phyloP scores from a whole-genome alignment of 768 basidiomycete species.

The Amanita jacksonii region DNA sequence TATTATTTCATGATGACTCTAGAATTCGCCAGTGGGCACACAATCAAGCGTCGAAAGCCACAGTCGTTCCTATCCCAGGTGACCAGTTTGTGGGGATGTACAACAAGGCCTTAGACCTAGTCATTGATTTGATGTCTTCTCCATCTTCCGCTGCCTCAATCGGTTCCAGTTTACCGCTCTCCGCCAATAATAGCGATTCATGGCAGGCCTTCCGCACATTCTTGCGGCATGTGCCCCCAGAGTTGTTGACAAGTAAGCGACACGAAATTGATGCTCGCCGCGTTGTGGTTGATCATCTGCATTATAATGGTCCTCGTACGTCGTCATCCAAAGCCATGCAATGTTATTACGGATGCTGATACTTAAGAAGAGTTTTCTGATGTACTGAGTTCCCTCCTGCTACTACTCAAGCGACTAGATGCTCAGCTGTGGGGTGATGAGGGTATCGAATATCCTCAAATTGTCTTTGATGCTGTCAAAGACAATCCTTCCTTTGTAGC shows the following conservation, averaged over 20 bases:
- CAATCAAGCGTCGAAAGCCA: slow-evolving; percentile 30
- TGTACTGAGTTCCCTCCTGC: slow-evolving; percentile 47
- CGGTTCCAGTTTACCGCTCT: slow-evolving; percentile 17
- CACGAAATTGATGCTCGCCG: slow-evolving; percentile 37
- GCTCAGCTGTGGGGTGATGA: slow-evolving; percentile 60
- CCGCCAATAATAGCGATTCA: slow-evolving; percentile 31
- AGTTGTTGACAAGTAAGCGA: slow-evolving; percentile 23
- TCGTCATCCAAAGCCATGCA: slow-evolving; percentile 11
- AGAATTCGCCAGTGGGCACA: slow-evolving; percentile 54
- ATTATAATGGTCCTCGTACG: slow-evolving; percentile 50
- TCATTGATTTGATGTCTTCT: slow-evolving; percentile 24
- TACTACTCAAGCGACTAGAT: slow-evolving; percentile 50
- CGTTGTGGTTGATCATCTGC: slow-evolving; percentile 50
- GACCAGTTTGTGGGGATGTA: slow-evolving; percentile 42
- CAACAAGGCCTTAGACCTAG: slow-evolving; percentile 30
- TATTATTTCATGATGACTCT: slow-evolving; percentile 41
- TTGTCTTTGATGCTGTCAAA: slow-evolving; percentile 76
- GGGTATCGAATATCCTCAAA: slow-evolving; percentile 61
- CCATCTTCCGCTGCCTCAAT: background rate
- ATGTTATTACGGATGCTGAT: slow-evolving; percentile 1
- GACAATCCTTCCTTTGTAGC: slow-evolving; percentile 55
- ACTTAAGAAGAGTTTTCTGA: slow-evolving; percentile 43
- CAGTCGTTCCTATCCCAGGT: slow-evolving; percentile 32
- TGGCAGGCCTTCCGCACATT: slow-evolving; percentile 41
- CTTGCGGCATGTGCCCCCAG: slow-evolving; percentile 46